Percentiles rank a stretch among this genome's conserved stretches.
Evolutionary conservation across 2,329 filamentous ascomycete species (phyloP).

Genomic region (Ceratocystis eucalypticola): DNA sequence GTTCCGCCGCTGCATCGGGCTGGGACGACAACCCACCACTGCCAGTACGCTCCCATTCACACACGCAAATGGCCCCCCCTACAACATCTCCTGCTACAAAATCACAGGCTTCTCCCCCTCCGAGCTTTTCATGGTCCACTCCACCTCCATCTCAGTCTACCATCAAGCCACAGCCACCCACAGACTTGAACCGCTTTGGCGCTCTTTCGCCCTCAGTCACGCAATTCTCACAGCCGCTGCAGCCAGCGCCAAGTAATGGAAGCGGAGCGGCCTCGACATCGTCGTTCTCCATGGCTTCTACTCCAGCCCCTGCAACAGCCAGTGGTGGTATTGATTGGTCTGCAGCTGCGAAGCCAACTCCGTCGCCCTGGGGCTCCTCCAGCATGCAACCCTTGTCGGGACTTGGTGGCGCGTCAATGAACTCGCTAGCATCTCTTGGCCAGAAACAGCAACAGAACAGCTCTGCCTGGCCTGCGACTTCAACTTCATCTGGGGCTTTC

Average conservation of each 20-base stretch:
- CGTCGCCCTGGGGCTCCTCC: background rate
- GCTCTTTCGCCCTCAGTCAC: conserved; percentile 45
- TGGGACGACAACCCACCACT: conserved; percentile 35
- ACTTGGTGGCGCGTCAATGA: conserved; percentile 32
- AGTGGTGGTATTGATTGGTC: background rate
- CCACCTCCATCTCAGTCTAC: conserved; percentile 32
- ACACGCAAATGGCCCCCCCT: conserved; percentile 21
- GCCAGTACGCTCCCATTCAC: conserved; percentile 20
- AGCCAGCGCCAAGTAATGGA: conserved; percentile 21
- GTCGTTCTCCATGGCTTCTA: conserved; percentile 35
- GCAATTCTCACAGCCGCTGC: conserved; percentile 48
- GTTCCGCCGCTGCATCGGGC: conserved; percentile 30
- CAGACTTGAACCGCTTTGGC: conserved; percentile 43
- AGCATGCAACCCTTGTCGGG: conserved; percentile 10
- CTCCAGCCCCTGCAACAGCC: conserved; percentile 24
- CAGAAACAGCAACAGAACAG: conserved; percentile 25
- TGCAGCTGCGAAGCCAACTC: background rate
- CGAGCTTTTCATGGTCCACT: conserved; percentile 52
- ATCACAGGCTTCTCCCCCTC: conserved; percentile 27
- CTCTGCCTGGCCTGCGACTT: conserved; percentile 22
- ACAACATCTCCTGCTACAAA: background rate
- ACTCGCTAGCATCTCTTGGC: conserved; percentile 34
- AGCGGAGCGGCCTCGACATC: conserved; percentile 22
- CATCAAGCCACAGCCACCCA: conserved; percentile 27
- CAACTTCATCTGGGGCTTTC: conserved; percentile 28